Evolutionary conservation across 202 grass and related monocot genomes (phyloP).

Genomic region (Musa balbisiana): DNA sequence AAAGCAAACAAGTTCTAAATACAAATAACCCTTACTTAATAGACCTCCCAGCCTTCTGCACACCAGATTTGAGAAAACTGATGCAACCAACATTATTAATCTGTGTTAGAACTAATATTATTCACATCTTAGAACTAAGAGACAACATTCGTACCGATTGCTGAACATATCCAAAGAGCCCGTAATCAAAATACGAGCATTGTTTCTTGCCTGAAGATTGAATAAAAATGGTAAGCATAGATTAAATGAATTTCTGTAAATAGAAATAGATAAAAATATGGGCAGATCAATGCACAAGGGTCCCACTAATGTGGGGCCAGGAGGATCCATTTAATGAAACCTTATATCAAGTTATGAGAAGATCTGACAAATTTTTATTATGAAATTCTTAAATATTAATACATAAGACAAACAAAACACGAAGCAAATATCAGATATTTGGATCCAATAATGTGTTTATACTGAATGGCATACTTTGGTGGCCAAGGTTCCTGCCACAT

Average conservation of each 20-base stretch:
- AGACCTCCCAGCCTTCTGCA: conserved; percentile 70
- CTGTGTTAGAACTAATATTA: conserved; percentile 14
- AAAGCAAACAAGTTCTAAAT: conserved; percentile 1
- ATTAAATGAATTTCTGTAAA: neutral
- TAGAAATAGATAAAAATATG: too few species aligned
- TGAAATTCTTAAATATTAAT: too few species aligned
- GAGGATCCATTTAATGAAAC: too few species aligned
- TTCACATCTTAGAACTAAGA: neutral
- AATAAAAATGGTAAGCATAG: conserved; percentile 7
- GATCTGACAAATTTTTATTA: too few species aligned
- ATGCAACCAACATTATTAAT: conserved; percentile 1
- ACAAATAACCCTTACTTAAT: conserved; percentile 39
- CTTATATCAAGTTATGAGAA: too few species aligned
- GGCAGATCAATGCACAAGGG: too few species aligned
- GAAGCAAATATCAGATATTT: neutral
- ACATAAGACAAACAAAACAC: neutral
- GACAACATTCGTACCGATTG: conserved; percentile 41
- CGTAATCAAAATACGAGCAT: conserved; percentile 80
- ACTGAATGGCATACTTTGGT: neutral
- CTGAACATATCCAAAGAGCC: conserved; percentile 92
- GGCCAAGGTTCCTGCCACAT: neutral
- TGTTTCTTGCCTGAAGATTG: conserved; percentile 73
- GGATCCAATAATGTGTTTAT: neutral
- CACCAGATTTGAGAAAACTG: conserved; percentile 75
- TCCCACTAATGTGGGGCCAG: too few species aligned